Evolutionary conservation across 1,284 basidiomycete species (phyloP).

Genomic region (Omphalotus olearius): DNA sequence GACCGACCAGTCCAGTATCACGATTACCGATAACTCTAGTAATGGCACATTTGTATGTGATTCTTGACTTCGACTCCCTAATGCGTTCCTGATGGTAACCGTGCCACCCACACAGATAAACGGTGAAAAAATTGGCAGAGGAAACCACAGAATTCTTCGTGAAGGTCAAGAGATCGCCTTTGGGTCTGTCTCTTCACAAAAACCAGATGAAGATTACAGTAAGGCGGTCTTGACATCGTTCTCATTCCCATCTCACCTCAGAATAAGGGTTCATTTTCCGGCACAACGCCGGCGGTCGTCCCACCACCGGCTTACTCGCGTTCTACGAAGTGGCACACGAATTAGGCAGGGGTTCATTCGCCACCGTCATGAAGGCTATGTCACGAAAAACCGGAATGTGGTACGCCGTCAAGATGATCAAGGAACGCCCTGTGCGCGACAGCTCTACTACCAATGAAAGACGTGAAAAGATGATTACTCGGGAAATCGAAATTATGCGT

Average conservation of each 20-base stretch:
- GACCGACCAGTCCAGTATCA: slow-evolving; percentile 52
- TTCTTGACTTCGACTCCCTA: slow-evolving; percentile 6
- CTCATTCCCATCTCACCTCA: not conserved
- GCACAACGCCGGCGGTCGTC: slow-evolving; percentile 45
- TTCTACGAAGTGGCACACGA: slow-evolving; percentile 62
- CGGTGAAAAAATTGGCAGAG: slow-evolving; percentile 57
- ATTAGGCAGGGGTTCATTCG: slow-evolving; percentile 80
- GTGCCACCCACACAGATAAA: slow-evolving; percentile 53
- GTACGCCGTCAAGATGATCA: slow-evolving; percentile 78
- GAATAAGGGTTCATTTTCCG: slow-evolving; percentile 22
- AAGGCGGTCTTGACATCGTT: slow-evolving; percentile 20
- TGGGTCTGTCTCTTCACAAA: slow-evolving; percentile 50
- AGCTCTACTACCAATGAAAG: slow-evolving; percentile 24
- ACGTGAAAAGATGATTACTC: slow-evolving; percentile 33
- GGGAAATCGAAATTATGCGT: slow-evolving; percentile 81
- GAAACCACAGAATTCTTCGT: slow-evolving; percentile 52
- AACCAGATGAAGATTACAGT: slow-evolving; percentile 52
- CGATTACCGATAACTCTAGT: slow-evolving; percentile 69
- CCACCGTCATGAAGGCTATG: slow-evolving; percentile 71
- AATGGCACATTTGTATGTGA: slow-evolving; percentile 82
- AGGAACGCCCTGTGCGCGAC: slow-evolving; percentile 26
- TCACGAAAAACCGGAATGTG: slow-evolving; percentile 53
- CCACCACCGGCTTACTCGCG: slow-evolving; percentile 50
- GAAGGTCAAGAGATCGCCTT: slow-evolving; percentile 85
- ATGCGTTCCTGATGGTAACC: not conserved